Evolutionary conservation across 1,284 basidiomycete species (phyloP).

Genomic region (Filobasidium uniguttulatum): DNA sequence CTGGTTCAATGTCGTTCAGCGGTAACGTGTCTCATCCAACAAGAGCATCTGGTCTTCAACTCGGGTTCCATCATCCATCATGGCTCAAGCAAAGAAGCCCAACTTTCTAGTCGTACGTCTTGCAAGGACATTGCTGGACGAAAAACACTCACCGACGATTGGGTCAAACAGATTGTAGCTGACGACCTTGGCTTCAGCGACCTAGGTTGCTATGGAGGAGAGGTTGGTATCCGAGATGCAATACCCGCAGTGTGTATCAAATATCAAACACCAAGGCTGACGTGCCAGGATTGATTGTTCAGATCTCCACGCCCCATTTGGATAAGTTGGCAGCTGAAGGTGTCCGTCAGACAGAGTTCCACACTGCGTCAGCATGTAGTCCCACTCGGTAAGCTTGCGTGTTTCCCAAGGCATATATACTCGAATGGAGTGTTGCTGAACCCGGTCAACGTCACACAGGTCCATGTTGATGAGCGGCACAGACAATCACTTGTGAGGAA

Average conservation of each 20-base stretch:
- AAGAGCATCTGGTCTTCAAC: too few species aligned
- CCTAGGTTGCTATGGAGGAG: slow-evolving; percentile 16
- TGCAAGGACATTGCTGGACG: background rate
- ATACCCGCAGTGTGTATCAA: background rate
- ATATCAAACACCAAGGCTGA: too few species aligned
- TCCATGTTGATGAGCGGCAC: slow-evolving; percentile 18
- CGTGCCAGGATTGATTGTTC: background rate
- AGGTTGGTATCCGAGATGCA: slow-evolving; percentile 7
- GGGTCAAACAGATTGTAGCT: slow-evolving; percentile 15
- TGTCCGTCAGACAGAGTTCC: slow-evolving; percentile 16
- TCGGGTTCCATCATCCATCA: too few species aligned
- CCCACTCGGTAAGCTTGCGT: slow-evolving; percentile 16
- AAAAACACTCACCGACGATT: too few species aligned
- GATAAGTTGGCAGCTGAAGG: slow-evolving; percentile 14
- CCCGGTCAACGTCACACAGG: too few species aligned
- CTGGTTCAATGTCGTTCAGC: too few species aligned
- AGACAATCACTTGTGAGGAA: slow-evolving; percentile 18
- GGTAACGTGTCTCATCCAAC: too few species aligned
- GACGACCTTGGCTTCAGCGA: slow-evolving; percentile 23
- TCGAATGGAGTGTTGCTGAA: too few species aligned
- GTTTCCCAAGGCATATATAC: too few species aligned
- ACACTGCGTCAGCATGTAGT: slow-evolving; percentile 19
- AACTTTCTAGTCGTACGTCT: slow-evolving; percentile 20
- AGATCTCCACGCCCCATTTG: slow-evolving; percentile 17
- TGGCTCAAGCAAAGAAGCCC: slow-evolving; percentile 8